Evolutionary conservation across 192 early-diverging fungal genomes (phyloP), one percentile per base, ranked within the genome.

Genomic region (Rhizoclosmatium sp.): DNA sequence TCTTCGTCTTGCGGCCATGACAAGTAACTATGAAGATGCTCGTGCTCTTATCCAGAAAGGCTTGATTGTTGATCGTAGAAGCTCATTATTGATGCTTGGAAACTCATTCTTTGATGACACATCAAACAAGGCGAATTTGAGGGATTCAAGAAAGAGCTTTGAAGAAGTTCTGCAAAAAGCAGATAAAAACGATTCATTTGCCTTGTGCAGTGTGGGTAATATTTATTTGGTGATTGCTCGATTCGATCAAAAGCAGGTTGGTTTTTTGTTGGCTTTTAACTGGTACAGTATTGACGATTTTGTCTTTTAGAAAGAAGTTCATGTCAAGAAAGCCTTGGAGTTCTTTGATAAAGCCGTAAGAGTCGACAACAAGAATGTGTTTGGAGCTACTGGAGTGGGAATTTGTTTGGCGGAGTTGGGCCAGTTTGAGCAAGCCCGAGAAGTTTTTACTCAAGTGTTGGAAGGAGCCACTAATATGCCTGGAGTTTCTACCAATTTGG

Each of bases 301-400:
- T 59, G 40, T 40, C 61, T 46, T 66, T 68, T 68, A 80, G 79
- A 65, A 66, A 66, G 79, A 80, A 51, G 41, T 68, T 7, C 82
- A 83, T 47, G 42, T 69, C 72, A 80, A 54, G 62, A 61, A 75
- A 75, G 75, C 82, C 12, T 67, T 78, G 44, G 93, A 95, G 80
- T 97, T 93, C 71, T 97, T 94, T 76, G 89, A 91, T 48, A 94
- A 93, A 78, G 80, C 80, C 12, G 61, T 86, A 14, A 77, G 81
- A 16, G 61, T 72, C 3, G 96, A 98, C 73, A 81, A 82, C 5
- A 80, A 76, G 64, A 95, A 95, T 75, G 86, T 91, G 0, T 92
- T 93, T 47, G 97, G 95, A 1, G 93, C 93, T 0, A 92, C 94
- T 59, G 97, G 97, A 21, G 85, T 95, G 45, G 96, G 93, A 3